Conservation (phyloP, 306 rosid genomes). For the Casuarina equisetifolia region DNA sequence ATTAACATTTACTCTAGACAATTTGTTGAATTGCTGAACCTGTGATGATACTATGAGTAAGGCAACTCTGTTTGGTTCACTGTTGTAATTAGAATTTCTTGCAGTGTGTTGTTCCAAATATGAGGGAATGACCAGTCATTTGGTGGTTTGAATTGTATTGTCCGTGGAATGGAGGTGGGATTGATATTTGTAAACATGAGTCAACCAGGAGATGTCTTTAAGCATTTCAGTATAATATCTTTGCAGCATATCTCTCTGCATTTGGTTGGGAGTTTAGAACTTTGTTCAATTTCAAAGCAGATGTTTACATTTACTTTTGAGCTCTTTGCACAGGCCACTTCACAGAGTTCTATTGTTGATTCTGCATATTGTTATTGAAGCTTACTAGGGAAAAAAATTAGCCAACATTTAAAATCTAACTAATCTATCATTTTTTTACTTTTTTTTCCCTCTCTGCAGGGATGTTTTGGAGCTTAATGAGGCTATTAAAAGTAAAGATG, state of each 20-base stretch:
- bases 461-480: constrained; percentile 74
- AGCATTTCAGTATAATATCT: neutral
- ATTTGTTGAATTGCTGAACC: neutral
- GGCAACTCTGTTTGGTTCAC: constrained; percentile 1
- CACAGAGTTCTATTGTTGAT: neutral
- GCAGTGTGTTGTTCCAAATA: neutral
- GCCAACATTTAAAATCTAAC: neutral
- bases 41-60: neutral
- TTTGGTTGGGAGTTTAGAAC: neutral
- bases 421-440: constrained; percentile 23
- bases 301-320: neutral
- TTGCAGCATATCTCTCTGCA: neutral
- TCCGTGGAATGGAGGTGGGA: neutral
- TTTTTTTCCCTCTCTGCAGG: constrained; percentile 28
- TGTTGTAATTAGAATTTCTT: neutral
- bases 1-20: neutral
- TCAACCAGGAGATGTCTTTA: neutral
- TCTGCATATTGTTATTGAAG: neutral
- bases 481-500: constrained; percentile 81
- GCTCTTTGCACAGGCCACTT: neutral
- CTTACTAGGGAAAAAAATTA: neutral
- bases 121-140: neutral
- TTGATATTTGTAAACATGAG: neutral
- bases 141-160: neutral
- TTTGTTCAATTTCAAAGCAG: neutral